A percentile compares a stretch with the other conserved stretches of the same genome.
Evolutionary conservation across 306 rosid genomes (phyloP).

Genomic region (Quercus bicolor): DNA sequence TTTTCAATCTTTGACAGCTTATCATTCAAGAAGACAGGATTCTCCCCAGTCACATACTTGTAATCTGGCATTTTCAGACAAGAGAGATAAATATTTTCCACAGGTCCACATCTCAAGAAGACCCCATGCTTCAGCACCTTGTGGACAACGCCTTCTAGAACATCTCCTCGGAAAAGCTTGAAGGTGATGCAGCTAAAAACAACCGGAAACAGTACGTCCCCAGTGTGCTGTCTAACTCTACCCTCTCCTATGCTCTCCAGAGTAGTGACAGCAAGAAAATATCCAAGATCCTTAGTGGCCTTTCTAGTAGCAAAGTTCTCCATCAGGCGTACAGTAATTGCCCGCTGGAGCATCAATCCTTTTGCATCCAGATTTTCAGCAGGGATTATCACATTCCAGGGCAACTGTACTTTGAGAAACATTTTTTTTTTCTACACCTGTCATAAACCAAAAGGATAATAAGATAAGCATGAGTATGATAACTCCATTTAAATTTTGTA

Average conservation of each 20-base stretch:
- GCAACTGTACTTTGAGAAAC: conserved; percentile 76
- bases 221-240: conserved; percentile 66
- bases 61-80: conserved; percentile 72
- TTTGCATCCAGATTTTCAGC: conserved; percentile 59
- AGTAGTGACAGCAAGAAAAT: conserved; percentile 67
- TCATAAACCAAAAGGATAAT: conserved; percentile 20
- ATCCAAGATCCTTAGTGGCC: conserved; percentile 78
- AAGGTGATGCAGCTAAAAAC: conserved; percentile 63
- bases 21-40: conserved; percentile 54
- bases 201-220: conserved; percentile 85
- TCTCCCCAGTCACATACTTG: conserved; percentile 61
- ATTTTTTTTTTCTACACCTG: conserved; percentile 35
- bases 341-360: conserved; percentile 66
- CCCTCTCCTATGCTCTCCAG: conserved; percentile 80
- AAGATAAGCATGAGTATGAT: background rate
- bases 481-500: background rate
- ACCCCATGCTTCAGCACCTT: conserved; percentile 87
- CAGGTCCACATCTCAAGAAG: conserved; percentile 77
- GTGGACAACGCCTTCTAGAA: conserved; percentile 71
- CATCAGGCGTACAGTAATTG: conserved; percentile 57
- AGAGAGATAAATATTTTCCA: conserved; percentile 69
- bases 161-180: conserved; percentile 79
- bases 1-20: conserved; percentile 61
- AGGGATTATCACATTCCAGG: conserved; percentile 78
- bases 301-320: conserved; percentile 62